A percentile compares a stretch with the other conserved stretches of the same genome.
These are phyloP conservation scores for Triadica sebifera DNA, from an alignment of 345 rosid species.

Conservation along the genomic window DNA sequence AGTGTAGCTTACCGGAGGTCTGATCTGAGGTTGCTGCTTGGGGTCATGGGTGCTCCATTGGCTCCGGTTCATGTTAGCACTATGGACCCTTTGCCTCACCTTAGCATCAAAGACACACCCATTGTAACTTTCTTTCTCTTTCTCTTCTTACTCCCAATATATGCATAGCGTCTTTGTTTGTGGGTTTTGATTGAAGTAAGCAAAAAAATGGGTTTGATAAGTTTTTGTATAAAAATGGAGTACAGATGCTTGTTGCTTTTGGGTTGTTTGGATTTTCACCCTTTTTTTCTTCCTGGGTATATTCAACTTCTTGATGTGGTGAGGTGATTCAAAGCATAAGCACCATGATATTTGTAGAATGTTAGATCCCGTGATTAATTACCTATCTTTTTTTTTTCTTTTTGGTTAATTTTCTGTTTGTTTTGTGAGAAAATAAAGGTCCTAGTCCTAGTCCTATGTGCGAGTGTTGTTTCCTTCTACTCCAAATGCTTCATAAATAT, in stretches of 20 bases:
- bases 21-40: conserved; percentile 46
- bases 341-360: not conserved
- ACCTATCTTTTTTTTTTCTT: not conserved
- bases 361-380: conserved; percentile 10
- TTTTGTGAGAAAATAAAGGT: conserved; percentile 21
- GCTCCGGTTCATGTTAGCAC: conserved; percentile 48
- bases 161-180: not conserved
- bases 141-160: not conserved
- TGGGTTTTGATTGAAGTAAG: not conserved
- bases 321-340: too few species aligned
- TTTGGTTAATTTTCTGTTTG: conserved; percentile 18
- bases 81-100: conserved; percentile 49
- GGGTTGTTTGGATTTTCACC: not conserved
- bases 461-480: not conserved
- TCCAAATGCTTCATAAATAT: not conserved
- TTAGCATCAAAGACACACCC: conserved; percentile 55
- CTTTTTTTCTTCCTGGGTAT: not conserved
- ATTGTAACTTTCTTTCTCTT: conserved; percentile 51
- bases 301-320: not conserved
- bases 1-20: conserved; percentile 40
- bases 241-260: not conserved
- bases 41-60: conserved; percentile 48
- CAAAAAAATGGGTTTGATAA: not conserved
- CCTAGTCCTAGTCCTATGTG: not conserved
- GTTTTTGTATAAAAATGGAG: not conserved